Percentiles rank a stretch among this genome's conserved stretches.
These are phyloP conservation scores for Erucastrum elatum DNA, from an alignment of 345 rosid genomes.

Conservation along the genomic window DNA sequence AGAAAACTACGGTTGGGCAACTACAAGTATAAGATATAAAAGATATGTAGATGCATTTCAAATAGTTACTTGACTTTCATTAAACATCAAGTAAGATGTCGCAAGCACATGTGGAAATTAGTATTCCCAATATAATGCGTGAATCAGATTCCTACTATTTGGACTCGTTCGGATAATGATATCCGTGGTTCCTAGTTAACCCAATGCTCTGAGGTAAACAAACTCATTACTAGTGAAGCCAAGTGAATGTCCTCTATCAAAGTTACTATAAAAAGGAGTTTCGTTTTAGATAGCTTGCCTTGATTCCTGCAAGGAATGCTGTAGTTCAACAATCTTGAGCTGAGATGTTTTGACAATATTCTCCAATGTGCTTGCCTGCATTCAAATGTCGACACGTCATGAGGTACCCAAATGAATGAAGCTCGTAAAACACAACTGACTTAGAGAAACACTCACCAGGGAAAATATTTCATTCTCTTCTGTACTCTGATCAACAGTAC, in stretches of 20 bases:
- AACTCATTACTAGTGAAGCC: slow-evolving; percentile 13
- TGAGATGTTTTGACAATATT: slow-evolving; percentile 90
- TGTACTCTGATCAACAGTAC: slow-evolving; percentile 38
- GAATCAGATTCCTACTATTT: background rate
- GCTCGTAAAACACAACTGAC: slow-evolving; percentile 14
- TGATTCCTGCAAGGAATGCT: slow-evolving; percentile 72
- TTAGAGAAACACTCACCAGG: slow-evolving; percentile 56
- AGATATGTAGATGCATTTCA: background rate
- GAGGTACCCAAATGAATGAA: slow-evolving; percentile 13
- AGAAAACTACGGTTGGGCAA: background rate
- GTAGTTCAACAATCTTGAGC: slow-evolving; percentile 76
- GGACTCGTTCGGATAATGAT: no score
- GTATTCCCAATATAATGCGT: background rate
- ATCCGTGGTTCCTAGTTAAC: slow-evolving; percentile 10
- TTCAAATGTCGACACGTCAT: slow-evolving; percentile 17
- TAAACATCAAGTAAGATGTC: slow-evolving; percentile 6
- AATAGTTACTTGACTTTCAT: background rate
- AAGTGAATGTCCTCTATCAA: background rate
- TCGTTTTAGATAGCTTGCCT: slow-evolving; percentile 49
- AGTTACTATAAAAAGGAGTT: background rate
- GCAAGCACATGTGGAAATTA: background rate
- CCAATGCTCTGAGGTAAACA: slow-evolving; percentile 5
- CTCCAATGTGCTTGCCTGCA: slow-evolving; percentile 94
- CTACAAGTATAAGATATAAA: slow-evolving; percentile 5
- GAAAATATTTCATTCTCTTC: no score